Conservation (phyloP, 306 rosid species). For the Adenanthera pavonina region DNA sequence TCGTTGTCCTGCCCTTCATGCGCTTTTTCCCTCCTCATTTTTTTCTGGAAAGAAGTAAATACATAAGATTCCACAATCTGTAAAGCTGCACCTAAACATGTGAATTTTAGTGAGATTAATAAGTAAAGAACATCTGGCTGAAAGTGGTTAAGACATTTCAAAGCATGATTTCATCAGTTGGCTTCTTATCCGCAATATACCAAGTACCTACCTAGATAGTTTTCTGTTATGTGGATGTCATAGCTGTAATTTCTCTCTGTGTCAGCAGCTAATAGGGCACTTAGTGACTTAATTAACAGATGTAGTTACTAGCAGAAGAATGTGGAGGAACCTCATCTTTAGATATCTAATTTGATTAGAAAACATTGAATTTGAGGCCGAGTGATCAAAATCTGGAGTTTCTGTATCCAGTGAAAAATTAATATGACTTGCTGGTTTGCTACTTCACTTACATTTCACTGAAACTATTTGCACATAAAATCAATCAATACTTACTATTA, state of each 20-base stretch:
- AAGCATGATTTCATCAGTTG: no score
- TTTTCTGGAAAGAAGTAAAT: background rate
- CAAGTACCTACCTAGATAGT: background rate
- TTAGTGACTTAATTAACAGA: background rate
- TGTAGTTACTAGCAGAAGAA: background rate
- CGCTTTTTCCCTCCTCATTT: background rate
- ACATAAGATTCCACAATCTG: background rate
- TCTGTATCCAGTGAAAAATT: background rate
- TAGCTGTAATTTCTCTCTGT: background rate
- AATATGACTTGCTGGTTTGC: background rate
- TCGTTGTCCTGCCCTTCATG: background rate
- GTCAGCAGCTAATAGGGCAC: background rate
- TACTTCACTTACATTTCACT: background rate
- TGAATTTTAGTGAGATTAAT: background rate
- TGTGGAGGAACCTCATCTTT: background rate
- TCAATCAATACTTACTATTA: background rate
- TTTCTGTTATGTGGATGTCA: background rate
- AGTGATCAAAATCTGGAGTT: slow-evolving; percentile 22
- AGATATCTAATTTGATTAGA: background rate
- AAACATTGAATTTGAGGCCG: background rate
- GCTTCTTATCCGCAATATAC: background rate
- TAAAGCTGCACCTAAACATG: slow-evolving; percentile 14
- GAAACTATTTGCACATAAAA: background rate
- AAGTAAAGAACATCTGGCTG: background rate
- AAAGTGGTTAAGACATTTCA: no score